These are phyloP conservation scores for Leishmania guyanensis DNA, from an alignment of 208 protist genomes.

Conservation along the genomic window DNA sequence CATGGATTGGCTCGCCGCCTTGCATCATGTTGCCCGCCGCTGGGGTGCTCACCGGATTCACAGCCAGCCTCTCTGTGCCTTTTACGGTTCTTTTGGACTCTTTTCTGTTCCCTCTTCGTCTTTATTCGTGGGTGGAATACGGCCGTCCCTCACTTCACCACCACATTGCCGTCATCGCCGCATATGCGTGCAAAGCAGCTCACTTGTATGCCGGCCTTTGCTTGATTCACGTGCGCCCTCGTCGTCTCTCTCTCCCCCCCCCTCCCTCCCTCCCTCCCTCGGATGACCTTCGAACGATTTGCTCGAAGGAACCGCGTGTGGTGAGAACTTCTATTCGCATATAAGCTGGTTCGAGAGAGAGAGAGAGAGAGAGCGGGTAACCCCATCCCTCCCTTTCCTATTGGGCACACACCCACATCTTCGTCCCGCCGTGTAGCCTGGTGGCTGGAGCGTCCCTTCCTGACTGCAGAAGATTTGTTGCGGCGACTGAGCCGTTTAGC, in stretches of 20 bases:
- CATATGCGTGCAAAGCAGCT: neutral
- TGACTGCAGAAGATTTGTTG: neutral
- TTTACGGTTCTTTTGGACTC: neutral
- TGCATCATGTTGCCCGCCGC: neutral
- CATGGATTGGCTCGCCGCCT: neutral
- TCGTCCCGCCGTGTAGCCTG: neutral
- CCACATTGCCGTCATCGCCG: neutral
- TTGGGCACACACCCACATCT: neutral
- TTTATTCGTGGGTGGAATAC: neutral
- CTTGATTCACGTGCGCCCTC: neutral
- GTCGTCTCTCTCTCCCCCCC: neutral
- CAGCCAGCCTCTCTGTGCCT: neutral
- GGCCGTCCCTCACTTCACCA: no score
- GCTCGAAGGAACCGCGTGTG: neutral
- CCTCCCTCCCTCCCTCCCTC: no score
- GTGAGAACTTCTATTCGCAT: neutral
- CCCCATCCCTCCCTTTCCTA: neutral
- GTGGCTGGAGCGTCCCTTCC: neutral
- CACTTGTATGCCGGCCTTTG: no score
- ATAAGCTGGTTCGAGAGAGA: neutral
- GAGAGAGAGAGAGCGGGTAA: neutral
- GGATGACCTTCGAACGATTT: neutral
- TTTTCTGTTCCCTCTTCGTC: neutral
- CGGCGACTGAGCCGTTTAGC: neutral
- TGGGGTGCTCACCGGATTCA: no score